phyloP scores from a whole-genome alignment of 1,284 basidiomycete species.

The Moesziomyces globuligerus region DNA sequence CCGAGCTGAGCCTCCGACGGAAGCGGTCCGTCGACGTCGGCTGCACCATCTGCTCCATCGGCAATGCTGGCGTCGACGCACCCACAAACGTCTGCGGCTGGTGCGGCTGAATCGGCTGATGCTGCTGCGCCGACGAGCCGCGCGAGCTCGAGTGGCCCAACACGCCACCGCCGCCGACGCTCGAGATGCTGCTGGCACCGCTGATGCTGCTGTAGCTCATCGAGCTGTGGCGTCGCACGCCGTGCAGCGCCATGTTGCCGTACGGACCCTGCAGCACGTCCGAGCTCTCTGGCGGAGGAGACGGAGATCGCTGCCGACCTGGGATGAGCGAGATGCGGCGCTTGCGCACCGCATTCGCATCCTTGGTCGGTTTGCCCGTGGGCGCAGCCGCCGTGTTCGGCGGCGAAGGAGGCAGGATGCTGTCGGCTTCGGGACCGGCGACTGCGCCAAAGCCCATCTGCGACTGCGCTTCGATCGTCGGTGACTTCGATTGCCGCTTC shows the following conservation, averaged over 20 bases:
- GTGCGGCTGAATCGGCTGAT: conserved; percentile 10
- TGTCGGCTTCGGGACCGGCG: conserved; percentile 14
- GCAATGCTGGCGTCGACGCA: conserved; percentile 22
- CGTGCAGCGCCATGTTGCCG: conserved; percentile 20
- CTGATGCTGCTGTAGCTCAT: conserved; percentile 54
- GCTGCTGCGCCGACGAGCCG: conserved; percentile 36
- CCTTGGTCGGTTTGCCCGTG: conserved; percentile 20
- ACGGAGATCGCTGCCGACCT: conserved; percentile 34
- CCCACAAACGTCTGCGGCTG: conserved; percentile 5
- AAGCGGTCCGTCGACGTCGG: conserved; percentile 15
- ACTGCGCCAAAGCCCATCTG: conserved; percentile 12
- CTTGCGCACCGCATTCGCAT: conserved; percentile 24
- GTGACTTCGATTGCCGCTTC: conserved; percentile 35
- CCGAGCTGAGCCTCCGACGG: conserved; percentile 38
- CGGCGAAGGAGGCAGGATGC: conserved; percentile 12
- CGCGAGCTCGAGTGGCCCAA: conserved; percentile 28
- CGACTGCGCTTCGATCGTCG: conserved; percentile 14
- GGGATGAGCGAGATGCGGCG: conserved; percentile 51
- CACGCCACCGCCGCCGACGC: conserved; percentile 20
- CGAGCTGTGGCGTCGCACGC: conserved; percentile 36
- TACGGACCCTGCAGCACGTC: conserved; percentile 24
- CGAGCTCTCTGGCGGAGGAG: conserved; percentile 17
- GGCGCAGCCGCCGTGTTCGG: conserved; percentile 3
- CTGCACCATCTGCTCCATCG: conserved; percentile 7
- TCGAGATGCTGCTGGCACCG: conserved; percentile 47